phyloP scores from a whole-genome alignment of 257 asterid genomes.

The Vinca minor region DNA sequence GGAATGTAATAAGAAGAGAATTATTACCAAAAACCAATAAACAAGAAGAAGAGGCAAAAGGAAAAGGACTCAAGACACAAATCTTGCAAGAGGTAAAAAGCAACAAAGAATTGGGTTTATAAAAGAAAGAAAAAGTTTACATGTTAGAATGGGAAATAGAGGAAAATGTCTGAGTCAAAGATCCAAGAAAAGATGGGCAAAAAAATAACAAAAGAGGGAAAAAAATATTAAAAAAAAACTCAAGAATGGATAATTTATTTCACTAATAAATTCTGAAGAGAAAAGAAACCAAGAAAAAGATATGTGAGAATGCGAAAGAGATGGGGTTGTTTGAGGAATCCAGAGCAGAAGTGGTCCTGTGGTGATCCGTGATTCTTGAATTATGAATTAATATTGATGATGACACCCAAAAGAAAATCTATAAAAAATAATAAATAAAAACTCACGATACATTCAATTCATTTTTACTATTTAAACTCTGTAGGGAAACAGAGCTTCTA shows the following conservation, averaged over 20 bases:
- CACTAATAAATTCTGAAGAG: slow-evolving; percentile 10
- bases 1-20: slow-evolving; percentile 1
- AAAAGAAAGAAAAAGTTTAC: neutral
- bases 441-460: too few species aligned
- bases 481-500: too few species aligned
- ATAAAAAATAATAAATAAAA: too few species aligned
- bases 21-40: too few species aligned
- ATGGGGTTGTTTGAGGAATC: slow-evolving; percentile 24
- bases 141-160: slow-evolving; percentile 9
- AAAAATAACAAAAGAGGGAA: slow-evolving; percentile 16
- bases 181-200: slow-evolving; percentile 29
- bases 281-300: slow-evolving; percentile 13
- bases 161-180: slow-evolving; percentile 19
- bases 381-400: slow-evolving; percentile 24
- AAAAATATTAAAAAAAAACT: slow-evolving; percentile 15
- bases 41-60: slow-evolving; percentile 1
- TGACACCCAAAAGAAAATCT: too few species aligned
- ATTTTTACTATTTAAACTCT: too few species aligned
- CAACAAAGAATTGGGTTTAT: neutral
- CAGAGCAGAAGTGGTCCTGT: slow-evolving; percentile 39
- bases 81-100: too few species aligned
- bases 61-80: slow-evolving; percentile 7
- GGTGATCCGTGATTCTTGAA: slow-evolving; percentile 68
- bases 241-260: slow-evolving; percentile 41
- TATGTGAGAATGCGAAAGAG: slow-evolving; percentile 18